A percentile compares a stretch with the other conserved stretches of the same genome.
phyloP scores from a whole-genome alignment of 139 green algal species.

The Tetradesmus lagerheimii region DNA sequence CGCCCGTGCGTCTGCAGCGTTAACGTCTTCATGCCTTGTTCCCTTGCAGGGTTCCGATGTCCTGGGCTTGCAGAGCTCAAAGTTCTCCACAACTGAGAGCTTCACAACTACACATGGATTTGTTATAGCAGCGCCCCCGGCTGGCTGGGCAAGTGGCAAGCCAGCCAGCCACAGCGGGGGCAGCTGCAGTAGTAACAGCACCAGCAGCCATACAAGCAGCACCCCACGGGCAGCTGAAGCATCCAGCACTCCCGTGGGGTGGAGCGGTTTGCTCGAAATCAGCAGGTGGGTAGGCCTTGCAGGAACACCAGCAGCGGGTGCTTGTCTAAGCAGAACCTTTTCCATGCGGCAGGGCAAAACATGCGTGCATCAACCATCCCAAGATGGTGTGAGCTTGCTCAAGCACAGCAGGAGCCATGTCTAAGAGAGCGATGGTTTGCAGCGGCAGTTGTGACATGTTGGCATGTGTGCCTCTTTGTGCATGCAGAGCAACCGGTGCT shows the following conservation, averaged over 20 bases:
- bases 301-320: neutral
- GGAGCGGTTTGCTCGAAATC: conserved; percentile 66
- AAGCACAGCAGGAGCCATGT: too few relatives aligned
- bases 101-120: conserved; percentile 53
- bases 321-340: neutral
- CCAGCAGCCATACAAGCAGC: conserved; percentile 9
- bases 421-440: neutral
- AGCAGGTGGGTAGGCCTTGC: conserved; percentile 47
- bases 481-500: conserved; percentile 35
- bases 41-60: neutral
- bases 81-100: conserved; percentile 18
- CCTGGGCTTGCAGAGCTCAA: neutral
- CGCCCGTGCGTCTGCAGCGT: neutral
- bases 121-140: neutral
- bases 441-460: neutral
- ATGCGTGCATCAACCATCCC: neutral
- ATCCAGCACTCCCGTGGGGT: conserved; percentile 52
- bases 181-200: conserved; percentile 20
- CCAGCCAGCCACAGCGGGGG: neutral
- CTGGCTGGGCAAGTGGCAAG: neutral
- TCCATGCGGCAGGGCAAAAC: neutral
- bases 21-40: neutral
- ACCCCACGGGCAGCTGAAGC: neutral
- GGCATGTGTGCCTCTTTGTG: neutral
- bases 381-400: too few relatives aligned